Conservation (phyloP, 108 stramenopile species). For the Nitzschia palea region DNA sequence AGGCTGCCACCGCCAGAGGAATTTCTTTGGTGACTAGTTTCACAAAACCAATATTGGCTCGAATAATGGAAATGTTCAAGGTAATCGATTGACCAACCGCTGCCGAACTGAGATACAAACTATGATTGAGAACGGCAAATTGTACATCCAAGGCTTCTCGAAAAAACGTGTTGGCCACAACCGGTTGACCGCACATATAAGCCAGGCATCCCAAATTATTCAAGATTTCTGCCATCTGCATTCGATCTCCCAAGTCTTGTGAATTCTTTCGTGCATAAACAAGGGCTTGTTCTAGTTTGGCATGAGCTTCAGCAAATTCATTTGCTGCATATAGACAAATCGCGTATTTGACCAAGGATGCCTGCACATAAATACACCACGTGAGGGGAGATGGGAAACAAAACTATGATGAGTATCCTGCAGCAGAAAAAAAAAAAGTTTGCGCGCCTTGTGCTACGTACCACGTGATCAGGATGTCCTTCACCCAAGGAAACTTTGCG, state of each 20-base stretch:
- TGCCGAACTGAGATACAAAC: constrained; percentile 38
- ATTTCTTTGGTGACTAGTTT: constrained; percentile 38
- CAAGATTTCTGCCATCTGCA: constrained; percentile 46
- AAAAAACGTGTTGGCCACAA: constrained; percentile 31
- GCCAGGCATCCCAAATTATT: constrained; percentile 58
- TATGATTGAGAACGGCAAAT: constrained; percentile 23
- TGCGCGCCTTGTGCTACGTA: too few relatives aligned
- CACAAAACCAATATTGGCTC: constrained; percentile 50
- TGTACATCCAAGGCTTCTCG: constrained; percentile 45
- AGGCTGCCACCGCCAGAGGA: constrained; percentile 19
- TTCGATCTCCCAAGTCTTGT: constrained; percentile 27
- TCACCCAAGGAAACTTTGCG: constrained; percentile 29
- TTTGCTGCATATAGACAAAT: constrained; percentile 46
- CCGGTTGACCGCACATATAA: constrained; percentile 33
- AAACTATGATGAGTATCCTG: too few relatives aligned
- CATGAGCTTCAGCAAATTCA: constrained; percentile 33
- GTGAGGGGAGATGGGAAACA: constrained; percentile 1
- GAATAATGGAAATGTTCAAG: constrained; percentile 44
- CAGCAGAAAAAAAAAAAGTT: constrained; percentile 9
- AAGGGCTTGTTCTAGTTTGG: constrained; percentile 30
- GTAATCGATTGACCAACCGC: constrained; percentile 30
- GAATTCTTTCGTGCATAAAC: constrained; percentile 13
- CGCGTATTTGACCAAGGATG: constrained; percentile 36
- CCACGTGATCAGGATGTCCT: constrained; percentile 37
- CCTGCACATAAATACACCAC: constrained; percentile 16